Percentiles rank a stretch among this genome's conserved stretches.
These are phyloP conservation scores for Suillus americanus DNA, from an alignment of 768 basidiomycete genomes.

Conservation along the genomic window DNA sequence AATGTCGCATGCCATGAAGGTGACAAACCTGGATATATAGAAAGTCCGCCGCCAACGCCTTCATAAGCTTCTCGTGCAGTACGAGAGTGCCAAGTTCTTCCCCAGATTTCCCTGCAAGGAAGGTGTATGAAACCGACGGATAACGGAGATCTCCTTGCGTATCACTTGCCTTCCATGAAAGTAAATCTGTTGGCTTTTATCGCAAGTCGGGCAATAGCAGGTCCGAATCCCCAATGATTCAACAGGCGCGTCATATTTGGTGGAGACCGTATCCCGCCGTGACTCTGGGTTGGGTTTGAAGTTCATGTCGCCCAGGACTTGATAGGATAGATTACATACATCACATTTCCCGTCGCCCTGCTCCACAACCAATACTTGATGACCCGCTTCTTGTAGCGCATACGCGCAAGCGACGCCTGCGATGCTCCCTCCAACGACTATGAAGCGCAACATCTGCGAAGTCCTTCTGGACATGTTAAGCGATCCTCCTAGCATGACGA, in stretches of 20 bases:
- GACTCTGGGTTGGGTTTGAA: slow-evolving; percentile 20
- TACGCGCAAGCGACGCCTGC: slow-evolving; percentile 57
- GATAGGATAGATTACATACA: slow-evolving; percentile 19
- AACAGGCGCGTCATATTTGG: slow-evolving; percentile 59
- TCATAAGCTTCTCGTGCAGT: slow-evolving; percentile 44
- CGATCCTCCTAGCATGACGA: slow-evolving; percentile 15
- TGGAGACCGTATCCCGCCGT: slow-evolving; percentile 43
- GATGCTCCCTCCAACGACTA: slow-evolving; percentile 33
- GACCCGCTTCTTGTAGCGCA: slow-evolving; percentile 52
- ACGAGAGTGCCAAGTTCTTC: slow-evolving; percentile 43
- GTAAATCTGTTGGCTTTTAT: slow-evolving; percentile 16
- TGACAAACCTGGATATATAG: slow-evolving; percentile 44
- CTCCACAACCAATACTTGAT: slow-evolving; percentile 57
- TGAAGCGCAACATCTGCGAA: slow-evolving; percentile 19
- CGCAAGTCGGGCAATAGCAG: slow-evolving; percentile 36
- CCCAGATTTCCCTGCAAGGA: slow-evolving; percentile 38
- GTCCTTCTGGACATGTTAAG: slow-evolving; percentile 6
- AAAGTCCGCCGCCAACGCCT: slow-evolving; percentile 46
- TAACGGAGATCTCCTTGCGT: neutral
- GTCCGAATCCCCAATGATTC: slow-evolving; percentile 51
- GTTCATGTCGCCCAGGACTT: neutral
- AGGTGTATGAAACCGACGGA: slow-evolving; percentile 17
- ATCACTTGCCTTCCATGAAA: slow-evolving; percentile 17
- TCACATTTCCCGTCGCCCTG: slow-evolving; percentile 37
- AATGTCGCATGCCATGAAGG: neutral